Percentiles rank a stretch among this genome's conserved stretches.
phyloP scores from a whole-genome alignment of 352 stramenopile genomes.

The Globisporangium megalacanthum region DNA sequence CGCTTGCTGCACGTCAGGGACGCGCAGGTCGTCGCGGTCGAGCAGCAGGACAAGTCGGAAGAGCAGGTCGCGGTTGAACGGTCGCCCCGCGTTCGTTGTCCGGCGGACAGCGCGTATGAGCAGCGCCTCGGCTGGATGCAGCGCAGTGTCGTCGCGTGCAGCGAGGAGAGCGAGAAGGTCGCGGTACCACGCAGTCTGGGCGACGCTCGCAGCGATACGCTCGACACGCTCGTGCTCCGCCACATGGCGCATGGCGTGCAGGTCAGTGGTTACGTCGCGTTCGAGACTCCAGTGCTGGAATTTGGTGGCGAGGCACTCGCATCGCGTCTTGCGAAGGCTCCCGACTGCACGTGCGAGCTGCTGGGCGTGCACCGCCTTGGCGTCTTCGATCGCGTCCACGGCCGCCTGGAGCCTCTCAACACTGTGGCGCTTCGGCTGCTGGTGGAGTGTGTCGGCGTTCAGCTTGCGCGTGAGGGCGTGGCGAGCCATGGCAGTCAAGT shows the following conservation, averaged over 20 bases:
- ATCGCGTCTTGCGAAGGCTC: constrained; percentile 43
- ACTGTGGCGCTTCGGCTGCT: constrained; percentile 25
- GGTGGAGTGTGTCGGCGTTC: neutral
- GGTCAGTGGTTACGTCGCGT: constrained; percentile 29
- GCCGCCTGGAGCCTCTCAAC: constrained; percentile 49
- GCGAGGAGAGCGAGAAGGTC: constrained; percentile 47
- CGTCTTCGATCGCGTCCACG: constrained; percentile 36
- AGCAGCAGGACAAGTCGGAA: constrained; percentile 39
- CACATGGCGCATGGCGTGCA: constrained; percentile 41
- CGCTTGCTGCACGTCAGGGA: constrained; percentile 41
- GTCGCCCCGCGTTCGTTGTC: constrained; percentile 34
- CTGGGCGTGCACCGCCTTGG: constrained; percentile 32
- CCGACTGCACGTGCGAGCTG: constrained; percentile 33
- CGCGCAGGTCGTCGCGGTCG: constrained; percentile 39
- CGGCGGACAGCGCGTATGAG: constrained; percentile 43
- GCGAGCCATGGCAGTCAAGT: neutral
- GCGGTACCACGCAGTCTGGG: constrained; percentile 39
- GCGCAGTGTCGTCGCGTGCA: constrained; percentile 27
- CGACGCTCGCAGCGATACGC: constrained; percentile 20
- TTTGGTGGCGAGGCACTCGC: constrained; percentile 47
- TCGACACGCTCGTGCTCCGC: constrained; percentile 38
- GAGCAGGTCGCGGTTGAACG: constrained; percentile 34
- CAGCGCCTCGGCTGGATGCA: constrained; percentile 50
- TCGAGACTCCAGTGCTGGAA: constrained; percentile 36
- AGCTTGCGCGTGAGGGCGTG: neutral